A percentile compares a stretch with the other conserved stretches of the same genome.
Conservation (phyloP, 2,329 filamentous ascomycete genomes). For the Verticillium nubilum region DNA sequence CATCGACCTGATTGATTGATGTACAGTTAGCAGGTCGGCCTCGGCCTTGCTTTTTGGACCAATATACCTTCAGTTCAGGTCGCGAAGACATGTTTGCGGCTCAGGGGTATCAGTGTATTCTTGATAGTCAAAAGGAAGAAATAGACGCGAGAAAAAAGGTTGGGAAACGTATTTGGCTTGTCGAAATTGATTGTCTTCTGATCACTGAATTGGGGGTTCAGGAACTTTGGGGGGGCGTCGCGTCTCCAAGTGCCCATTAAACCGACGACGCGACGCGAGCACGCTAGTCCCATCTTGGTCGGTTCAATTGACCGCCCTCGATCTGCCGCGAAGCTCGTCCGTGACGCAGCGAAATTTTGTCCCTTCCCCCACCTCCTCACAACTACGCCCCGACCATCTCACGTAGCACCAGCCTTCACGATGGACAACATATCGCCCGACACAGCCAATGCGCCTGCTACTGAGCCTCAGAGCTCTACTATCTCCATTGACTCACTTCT, state of each 20-base stretch:
- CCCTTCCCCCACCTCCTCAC: not conserved
- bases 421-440: not conserved
- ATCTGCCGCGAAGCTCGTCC: slow-evolving; percentile 1
- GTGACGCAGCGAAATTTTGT: not conserved
- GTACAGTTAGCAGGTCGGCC: not conserved
- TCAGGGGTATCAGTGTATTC: too few species aligned
- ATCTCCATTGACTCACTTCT: not conserved
- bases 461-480: not conserved
- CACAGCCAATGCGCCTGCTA: not conserved
- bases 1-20: slow-evolving; percentile 94
- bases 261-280: slow-evolving; percentile 10
- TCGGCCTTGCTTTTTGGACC: not conserved
- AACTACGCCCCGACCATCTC: not conserved
- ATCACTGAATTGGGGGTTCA: not conserved
- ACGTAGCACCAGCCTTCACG: not conserved
- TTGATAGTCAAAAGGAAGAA: not conserved
- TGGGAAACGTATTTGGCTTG: not conserved
- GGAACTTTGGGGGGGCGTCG: slow-evolving; percentile 5
- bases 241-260: slow-evolving; percentile 6
- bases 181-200: not conserved
- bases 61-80: slow-evolving; percentile 61
- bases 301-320: not conserved
- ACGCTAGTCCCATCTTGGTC: slow-evolving; percentile 4
- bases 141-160: not conserved
- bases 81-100: slow-evolving; percentile 58